phyloP scores from a whole-genome alignment of 2,329 filamentous ascomycete genomes.

The Dactylellina sp. region DNA sequence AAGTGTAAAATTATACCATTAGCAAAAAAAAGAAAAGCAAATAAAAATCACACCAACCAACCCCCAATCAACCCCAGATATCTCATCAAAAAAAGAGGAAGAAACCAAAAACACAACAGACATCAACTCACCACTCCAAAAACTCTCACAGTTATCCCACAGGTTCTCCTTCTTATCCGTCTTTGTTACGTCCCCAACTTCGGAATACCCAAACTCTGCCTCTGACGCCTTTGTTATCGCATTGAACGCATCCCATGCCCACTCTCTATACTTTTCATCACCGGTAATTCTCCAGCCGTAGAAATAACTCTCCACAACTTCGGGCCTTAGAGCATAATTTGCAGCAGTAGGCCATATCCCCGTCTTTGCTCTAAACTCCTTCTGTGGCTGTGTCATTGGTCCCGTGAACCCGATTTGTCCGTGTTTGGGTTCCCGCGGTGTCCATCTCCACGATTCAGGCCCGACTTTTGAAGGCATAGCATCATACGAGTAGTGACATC shows the following conservation, averaged over 20 bases:
- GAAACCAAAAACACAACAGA: neutral
- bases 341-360: conserved; percentile 77
- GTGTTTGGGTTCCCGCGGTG: conserved; percentile 65
- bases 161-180: conserved; percentile 70
- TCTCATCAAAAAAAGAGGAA: conserved; percentile 2
- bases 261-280: conserved; percentile 80
- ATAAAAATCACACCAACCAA: neutral
- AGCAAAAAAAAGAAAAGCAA: conserved; percentile 8
- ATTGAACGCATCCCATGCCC: conserved; percentile 82
- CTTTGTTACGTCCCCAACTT: conserved; percentile 76
- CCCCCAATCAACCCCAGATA: conserved; percentile 10
- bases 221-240: conserved; percentile 74
- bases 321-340: conserved; percentile 77
- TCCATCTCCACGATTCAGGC: conserved; percentile 78
- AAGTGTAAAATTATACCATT: neutral
- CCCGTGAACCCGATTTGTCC: conserved; percentile 17
- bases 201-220: conserved; percentile 75
- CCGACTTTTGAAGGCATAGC: conserved; percentile 78
- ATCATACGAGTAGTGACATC: conserved; percentile 79
- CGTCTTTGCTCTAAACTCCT: conserved; percentile 62
- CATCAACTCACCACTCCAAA: conserved; percentile 85
- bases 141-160: conserved; percentile 82
- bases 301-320: conserved; percentile 86
- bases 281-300: conserved; percentile 86
- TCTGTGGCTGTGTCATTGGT: conserved; percentile 25